phyloP scores from a whole-genome alignment of 1,284 basidiomycete species.

The Ganoderma lucidum region DNA sequence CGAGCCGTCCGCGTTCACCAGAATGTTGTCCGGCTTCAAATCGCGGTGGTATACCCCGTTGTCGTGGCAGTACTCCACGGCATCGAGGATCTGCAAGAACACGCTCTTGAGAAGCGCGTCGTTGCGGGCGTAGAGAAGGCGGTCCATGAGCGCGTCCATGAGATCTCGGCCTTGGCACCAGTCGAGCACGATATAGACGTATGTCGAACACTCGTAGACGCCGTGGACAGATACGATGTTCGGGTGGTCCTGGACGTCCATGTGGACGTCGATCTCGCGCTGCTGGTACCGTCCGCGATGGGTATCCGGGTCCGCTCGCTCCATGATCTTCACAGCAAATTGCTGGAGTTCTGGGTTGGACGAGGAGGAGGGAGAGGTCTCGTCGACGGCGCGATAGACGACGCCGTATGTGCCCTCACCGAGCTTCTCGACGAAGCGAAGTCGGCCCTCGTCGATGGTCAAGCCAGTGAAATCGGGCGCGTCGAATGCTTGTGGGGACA shows the following conservation, averaged over 20 bases:
- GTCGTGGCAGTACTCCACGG: constrained; percentile 66
- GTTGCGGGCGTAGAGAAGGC: constrained; percentile 54
- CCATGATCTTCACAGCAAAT: constrained; percentile 71
- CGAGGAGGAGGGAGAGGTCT: constrained; percentile 61
- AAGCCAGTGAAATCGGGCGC: constrained; percentile 36
- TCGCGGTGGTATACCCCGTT: constrained; percentile 73
- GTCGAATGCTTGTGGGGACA: constrained; percentile 21
- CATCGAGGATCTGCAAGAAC: constrained; percentile 69
- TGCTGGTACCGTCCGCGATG: constrained; percentile 33
- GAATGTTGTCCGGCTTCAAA: constrained; percentile 78
- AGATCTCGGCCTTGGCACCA: constrained; percentile 70
- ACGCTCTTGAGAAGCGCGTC: constrained; percentile 57
- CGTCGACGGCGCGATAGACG: constrained; percentile 46
- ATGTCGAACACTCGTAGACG: constrained; percentile 61
- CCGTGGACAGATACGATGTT: constrained; percentile 66
- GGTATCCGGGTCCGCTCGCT: constrained; percentile 59
- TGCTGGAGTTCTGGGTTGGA: constrained; percentile 35
- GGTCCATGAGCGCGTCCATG: constrained; percentile 64
- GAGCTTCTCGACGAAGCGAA: constrained; percentile 55
- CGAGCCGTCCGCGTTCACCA: constrained; percentile 55
- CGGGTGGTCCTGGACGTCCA: constrained; percentile 60
- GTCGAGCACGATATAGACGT: constrained; percentile 69
- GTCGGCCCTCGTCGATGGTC: constrained; percentile 39
- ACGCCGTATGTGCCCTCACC: constrained; percentile 46
- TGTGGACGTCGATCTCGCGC: constrained; percentile 52